These are phyloP conservation scores for Oxytropis ochrocephala DNA, from an alignment of 306 rosid species.

Conservation along the genomic window DNA sequence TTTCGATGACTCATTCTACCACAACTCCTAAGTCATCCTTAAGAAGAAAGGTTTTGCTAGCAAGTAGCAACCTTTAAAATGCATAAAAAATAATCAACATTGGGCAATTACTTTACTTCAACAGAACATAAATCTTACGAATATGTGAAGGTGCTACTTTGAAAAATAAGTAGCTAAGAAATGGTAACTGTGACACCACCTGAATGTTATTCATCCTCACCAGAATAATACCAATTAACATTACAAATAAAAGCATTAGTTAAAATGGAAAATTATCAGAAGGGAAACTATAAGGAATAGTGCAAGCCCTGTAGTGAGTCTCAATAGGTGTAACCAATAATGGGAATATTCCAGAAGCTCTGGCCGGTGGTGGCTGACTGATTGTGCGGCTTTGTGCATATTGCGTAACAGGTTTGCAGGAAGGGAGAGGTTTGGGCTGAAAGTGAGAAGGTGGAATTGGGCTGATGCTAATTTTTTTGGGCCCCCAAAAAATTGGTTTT, in stretches of 20 bases:
- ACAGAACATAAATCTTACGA: too few species aligned
- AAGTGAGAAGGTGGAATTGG: too few species aligned
- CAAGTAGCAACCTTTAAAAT: too few species aligned
- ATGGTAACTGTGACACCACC: not conserved
- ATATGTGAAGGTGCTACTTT: too few species aligned
- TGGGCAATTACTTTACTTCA: too few species aligned
- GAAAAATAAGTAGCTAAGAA: not conserved
- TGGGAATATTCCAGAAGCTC: slow-evolving; percentile 78
- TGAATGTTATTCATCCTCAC: not conserved
- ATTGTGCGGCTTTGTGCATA: too few species aligned
- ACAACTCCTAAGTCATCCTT: not conserved
- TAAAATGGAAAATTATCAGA: slow-evolving; percentile 67
- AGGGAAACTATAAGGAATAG: slow-evolving; percentile 89
- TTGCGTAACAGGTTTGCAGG: too few species aligned
- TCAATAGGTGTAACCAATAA: slow-evolving; percentile 62
- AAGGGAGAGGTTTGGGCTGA: too few species aligned
- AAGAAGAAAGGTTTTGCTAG: not conserved
- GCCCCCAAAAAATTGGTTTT: too few species aligned
- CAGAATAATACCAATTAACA: slow-evolving; percentile 1
- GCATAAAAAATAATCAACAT: not conserved
- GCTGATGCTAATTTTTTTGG: too few species aligned
- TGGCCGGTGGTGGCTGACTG: too few species aligned
- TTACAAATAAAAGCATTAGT: not conserved
- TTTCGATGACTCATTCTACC: not conserved
- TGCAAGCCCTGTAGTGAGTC: slow-evolving; percentile 69